Conservation (phyloP, 805 yeast species). For the Yueomyces sp. region DNA sequence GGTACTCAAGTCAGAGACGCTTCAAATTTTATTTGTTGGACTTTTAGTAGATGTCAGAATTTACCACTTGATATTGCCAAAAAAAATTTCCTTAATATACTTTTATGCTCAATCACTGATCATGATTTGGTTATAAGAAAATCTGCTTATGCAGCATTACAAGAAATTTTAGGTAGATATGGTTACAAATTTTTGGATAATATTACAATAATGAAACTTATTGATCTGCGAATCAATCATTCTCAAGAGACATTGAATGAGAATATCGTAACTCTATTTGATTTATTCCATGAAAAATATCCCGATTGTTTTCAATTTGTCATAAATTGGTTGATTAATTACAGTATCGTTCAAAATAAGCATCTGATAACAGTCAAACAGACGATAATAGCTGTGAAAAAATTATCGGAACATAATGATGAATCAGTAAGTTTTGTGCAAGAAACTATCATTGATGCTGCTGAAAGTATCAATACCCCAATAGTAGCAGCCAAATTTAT, state of each 20-base stretch:
- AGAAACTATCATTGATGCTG: not conserved
- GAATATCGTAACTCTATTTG: conserved; percentile 22
- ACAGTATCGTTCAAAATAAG: conserved; percentile 8
- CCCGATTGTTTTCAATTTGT: conserved; percentile 11
- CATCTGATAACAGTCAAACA: conserved; percentile 8
- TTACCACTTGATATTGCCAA: conserved; percentile 8
- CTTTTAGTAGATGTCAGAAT: conserved; percentile 32
- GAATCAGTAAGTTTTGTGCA: not conserved
- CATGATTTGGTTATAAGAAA: conserved; percentile 60
- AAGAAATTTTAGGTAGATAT: conserved; percentile 72
- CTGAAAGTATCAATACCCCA: not conserved
- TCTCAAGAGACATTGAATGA: conserved; percentile 27
- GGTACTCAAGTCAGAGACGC: conserved; percentile 75
- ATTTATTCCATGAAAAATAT: conserved; percentile 8
- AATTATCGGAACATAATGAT: not conserved
- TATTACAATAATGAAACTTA: conserved; percentile 27
- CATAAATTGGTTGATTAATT: conserved; percentile 13
- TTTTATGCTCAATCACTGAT: conserved; percentile 53
- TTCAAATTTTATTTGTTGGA: conserved; percentile 77
- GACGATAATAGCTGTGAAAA: conserved; percentile 4
- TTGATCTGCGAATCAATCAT: conserved; percentile 48
- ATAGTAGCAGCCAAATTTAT: not conserved
- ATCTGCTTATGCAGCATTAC: conserved; percentile 78
- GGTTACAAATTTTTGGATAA: conserved; percentile 21
- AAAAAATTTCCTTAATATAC: conserved; percentile 24